phyloP scores from a whole-genome alignment of 768 basidiomycete species.

The Boletellus ananas region DNA sequence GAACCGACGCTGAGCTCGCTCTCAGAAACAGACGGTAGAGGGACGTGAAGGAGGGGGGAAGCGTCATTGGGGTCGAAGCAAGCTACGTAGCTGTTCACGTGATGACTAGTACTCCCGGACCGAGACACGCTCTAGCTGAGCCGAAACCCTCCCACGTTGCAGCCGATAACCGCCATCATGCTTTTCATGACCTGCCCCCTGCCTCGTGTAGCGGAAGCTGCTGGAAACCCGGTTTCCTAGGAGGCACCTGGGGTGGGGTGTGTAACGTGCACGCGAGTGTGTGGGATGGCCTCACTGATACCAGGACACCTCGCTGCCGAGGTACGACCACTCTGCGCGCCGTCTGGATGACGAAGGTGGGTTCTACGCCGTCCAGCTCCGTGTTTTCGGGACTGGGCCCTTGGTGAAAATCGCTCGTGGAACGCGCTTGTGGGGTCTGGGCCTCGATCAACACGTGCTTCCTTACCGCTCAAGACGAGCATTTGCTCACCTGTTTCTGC shows the following conservation, averaged over 20 bases:
- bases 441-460: slow-evolving; percentile 24
- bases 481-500: slow-evolving; percentile 18
- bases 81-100: slow-evolving; percentile 11
- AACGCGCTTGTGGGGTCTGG: slow-evolving; percentile 15
- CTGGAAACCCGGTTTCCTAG: slow-evolving; percentile 11
- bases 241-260: slow-evolving; percentile 23
- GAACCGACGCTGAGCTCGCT: slow-evolving; percentile 52
- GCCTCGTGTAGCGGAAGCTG: slow-evolving; percentile 20
- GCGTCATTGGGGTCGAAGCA: slow-evolving; percentile 6
- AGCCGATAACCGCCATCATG: slow-evolving; percentile 1
- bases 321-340: slow-evolving; percentile 19
- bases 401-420: slow-evolving; percentile 12
- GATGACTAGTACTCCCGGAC: not conserved
- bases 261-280: slow-evolving; percentile 1
- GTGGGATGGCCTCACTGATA: slow-evolving; percentile 14
- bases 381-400: slow-evolving; percentile 1
- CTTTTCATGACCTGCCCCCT: slow-evolving; percentile 10
- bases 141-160: slow-evolving; percentile 4
- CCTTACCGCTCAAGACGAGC: slow-evolving; percentile 14
- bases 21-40: slow-evolving; percentile 60
- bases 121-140: no score
- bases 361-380: slow-evolving; percentile 7
- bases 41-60: slow-evolving; percentile 45
- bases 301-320: slow-evolving; percentile 19
- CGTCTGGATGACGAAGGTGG: slow-evolving; percentile 22